Evolutionary conservation across 2,329 filamentous ascomycete genomes (phyloP), one percentile per base, ranked within the genome.

Genomic region (Verticillium longisporum): DNA sequence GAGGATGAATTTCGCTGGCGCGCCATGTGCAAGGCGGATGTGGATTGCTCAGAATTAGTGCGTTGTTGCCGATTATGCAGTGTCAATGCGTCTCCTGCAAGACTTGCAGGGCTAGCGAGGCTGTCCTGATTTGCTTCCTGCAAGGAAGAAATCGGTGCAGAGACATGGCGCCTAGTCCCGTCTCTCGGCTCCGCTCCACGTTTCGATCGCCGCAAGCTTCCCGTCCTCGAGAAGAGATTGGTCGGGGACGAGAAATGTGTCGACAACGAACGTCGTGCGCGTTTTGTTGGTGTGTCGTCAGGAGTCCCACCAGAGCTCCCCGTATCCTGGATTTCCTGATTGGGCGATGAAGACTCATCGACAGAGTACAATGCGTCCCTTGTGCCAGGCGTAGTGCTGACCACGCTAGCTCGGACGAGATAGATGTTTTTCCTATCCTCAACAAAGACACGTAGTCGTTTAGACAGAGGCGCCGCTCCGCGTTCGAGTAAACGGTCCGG

Each of bases 211-310:
- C 83, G 80, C 59, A 87, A 69, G 72, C 85, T 88, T 60, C 83
- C 80, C 9, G 80, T 77, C 69, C 76, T 82, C 37, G 82, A 74
- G 64, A 86, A 81, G 83, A 84, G 87, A 57, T 75, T 81, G 57
- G 75, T 77, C 15, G 84, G 78, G 1, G 84, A 83, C 62, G 78
- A 77, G 62, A 88, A 84, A 60, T 85, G 83, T 77, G 85, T 81
- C 15, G 86, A 87, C 32, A 84, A 74, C 15, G 85, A 86, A 62
- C 82, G 79, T 60, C 77, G 78, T 13, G 81, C 74, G 58, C 72
- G 75, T 66, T 78, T 80, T 7, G 77, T 74, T 2, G 78, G 76
- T 1, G 77, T 77, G 33, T 72, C 72, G 41, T 79, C 75, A 2
- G 71, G 68, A 1, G 73, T 67, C 62, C 69, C 60, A 14, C 63